Percentiles rank a stretch among this genome's conserved stretches.
Conservation (phyloP, 1,284 basidiomycete species). For the Amylostereum areolatum region DNA sequence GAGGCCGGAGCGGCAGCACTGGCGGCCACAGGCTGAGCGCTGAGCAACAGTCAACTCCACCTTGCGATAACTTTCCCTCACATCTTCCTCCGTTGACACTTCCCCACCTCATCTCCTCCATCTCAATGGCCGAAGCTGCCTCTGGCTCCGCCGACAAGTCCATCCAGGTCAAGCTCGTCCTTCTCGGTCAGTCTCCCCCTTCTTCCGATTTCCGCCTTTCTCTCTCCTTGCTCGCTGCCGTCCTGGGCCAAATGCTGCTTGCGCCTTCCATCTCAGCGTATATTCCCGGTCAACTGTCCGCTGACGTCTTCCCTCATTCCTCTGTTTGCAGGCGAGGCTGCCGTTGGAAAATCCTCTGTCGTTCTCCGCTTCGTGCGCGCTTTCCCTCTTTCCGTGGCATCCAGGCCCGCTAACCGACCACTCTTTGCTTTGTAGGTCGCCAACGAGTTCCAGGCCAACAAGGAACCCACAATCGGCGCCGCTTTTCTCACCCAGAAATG, state of each 20-base stretch:
- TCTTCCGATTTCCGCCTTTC: not conserved
- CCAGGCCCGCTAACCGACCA: conserved; percentile 6
- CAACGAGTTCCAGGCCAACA: conserved; percentile 95
- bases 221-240: not conserved
- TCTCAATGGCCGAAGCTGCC: conserved; percentile 64
- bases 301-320: not conserved
- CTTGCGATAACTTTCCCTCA: not conserved
- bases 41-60: not conserved
- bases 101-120: conserved; percentile 14
- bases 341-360: conserved; percentile 99
- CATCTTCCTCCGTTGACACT: conserved; percentile 3
- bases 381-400: conserved; percentile 15
- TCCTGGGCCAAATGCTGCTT: too few relatives aligned
- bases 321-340: conserved; percentile 79
- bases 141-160: conserved; percentile 76
- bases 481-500: conserved; percentile 93
- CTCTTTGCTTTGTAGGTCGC: conserved; percentile 50
- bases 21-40: not conserved
- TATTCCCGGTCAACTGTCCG: not conserved
- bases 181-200: conserved; percentile 55
- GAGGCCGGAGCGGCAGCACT: too few relatives aligned
- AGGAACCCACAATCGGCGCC: conserved; percentile 97
- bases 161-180: conserved; percentile 86
- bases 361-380: conserved; percentile 89
- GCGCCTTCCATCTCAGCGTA: not conserved